Conservation (phyloP, 192 early-diverging fungal species). For the Thamnidium elegans region DNA sequence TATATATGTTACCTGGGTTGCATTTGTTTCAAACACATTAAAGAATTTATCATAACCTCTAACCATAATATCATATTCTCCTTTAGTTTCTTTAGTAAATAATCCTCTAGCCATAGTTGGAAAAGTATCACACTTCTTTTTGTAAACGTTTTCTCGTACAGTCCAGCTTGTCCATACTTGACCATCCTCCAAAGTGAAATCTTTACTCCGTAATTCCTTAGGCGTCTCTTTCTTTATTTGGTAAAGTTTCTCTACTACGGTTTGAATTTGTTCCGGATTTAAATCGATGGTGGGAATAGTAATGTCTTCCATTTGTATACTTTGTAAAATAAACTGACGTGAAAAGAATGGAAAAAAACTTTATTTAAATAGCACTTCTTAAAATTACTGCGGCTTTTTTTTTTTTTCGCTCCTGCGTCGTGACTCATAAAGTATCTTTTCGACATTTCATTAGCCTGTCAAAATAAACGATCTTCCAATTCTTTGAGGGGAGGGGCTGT, state of each 20-base stretch:
- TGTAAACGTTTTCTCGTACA: conserved; percentile 68
- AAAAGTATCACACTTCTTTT: conserved; percentile 55
- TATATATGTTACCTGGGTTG: conserved; percentile 43
- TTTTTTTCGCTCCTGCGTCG: too few relatives aligned
- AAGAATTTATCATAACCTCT: conserved; percentile 99
- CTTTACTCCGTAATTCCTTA: conserved; percentile 17
- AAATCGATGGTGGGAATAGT: conserved; percentile 11
- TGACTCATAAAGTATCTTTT: too few relatives aligned
- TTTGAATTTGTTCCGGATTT: conserved; percentile 13
- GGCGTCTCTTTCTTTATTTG: background rate
- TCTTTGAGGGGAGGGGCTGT: too few relatives aligned
- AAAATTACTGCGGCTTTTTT: too few relatives aligned
- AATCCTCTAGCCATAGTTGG: conserved; percentile 82
- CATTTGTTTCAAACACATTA: conserved; percentile 66
- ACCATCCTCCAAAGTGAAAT: conserved; percentile 3
- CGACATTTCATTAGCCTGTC: too few relatives aligned
- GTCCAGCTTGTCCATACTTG: conserved; percentile 52
- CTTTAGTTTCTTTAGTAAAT: conserved; percentile 53
- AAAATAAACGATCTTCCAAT: too few relatives aligned
- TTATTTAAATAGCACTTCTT: too few relatives aligned
- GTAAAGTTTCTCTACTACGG: conserved; percentile 11
- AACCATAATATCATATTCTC: conserved; percentile 58
- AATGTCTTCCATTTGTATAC: background rate
- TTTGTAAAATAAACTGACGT: background rate
- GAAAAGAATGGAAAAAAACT: conserved; percentile 3